A percentile compares a stretch with the other conserved stretches of the same genome.
Conservation (phyloP, 2,329 filamentous ascomycete species). For the Macrophomina tecta region DNA sequence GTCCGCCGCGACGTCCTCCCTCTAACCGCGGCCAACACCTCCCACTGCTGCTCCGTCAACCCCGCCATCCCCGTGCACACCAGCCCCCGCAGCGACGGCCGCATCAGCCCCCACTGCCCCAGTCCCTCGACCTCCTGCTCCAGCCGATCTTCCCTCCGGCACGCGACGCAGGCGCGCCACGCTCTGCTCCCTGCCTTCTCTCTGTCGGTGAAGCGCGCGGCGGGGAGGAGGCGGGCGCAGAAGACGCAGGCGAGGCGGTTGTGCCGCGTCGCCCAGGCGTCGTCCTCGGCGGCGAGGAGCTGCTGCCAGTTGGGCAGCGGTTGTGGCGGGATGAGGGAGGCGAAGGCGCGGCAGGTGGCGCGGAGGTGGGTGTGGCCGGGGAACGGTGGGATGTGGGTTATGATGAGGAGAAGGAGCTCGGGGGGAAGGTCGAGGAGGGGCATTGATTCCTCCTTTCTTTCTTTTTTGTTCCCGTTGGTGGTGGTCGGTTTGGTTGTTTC, state of each 20-base stretch:
- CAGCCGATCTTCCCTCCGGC: too few species aligned
- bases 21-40: too few species aligned
- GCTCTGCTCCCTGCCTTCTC: neutral
- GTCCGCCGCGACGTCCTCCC: too few species aligned
- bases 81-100: neutral
- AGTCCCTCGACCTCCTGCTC: neutral
- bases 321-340: neutral
- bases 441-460: too few species aligned
- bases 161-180: neutral
- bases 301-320: neutral
- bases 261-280: neutral
- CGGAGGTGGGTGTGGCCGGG: neutral
- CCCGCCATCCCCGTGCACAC: neutral
- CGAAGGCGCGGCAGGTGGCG: constrained; percentile 8
- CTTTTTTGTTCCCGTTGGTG: neutral
- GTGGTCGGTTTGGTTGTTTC: neutral
- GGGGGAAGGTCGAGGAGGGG: neutral
- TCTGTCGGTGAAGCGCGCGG: neutral
- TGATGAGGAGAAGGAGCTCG: constrained; percentile 3
- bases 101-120: neutral
- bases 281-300: neutral
- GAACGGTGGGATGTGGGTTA: neutral
- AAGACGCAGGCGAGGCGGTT: neutral
- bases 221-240: constrained; percentile 7
- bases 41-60: too few species aligned